phyloP scores from a whole-genome alignment of 352 stramenopile genomes.

The Phytophthora capsici region DNA sequence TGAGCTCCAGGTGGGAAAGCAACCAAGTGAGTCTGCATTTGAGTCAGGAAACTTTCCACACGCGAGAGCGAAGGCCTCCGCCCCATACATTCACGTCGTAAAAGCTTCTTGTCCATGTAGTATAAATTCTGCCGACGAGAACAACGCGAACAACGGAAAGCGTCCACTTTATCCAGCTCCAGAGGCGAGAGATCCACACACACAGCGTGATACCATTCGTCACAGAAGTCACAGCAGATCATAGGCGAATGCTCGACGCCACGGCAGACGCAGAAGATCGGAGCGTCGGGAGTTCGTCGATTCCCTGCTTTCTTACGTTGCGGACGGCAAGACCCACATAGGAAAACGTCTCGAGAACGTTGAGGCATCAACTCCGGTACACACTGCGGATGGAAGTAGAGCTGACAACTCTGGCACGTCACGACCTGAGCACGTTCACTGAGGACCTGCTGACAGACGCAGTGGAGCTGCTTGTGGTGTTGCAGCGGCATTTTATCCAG shows the following conservation, averaged over 20 bases:
- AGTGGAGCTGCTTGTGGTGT: conserved; percentile 50
- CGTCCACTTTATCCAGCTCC: conserved; percentile 68
- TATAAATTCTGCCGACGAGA: conserved; percentile 71
- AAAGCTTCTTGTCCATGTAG: conserved; percentile 68
- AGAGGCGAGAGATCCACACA: conserved; percentile 72
- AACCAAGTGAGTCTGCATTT: conserved; percentile 64
- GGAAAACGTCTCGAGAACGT: conserved; percentile 15
- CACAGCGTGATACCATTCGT: conserved; percentile 84
- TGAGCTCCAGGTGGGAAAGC: conserved; percentile 54
- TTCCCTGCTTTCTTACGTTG: conserved; percentile 17
- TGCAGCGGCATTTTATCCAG: conserved; percentile 40
- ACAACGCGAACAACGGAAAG: conserved; percentile 76
- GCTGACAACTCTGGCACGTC: conserved; percentile 55
- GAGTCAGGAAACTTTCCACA: conserved; percentile 60
- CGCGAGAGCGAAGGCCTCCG: conserved; percentile 55
- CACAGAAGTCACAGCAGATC: conserved; percentile 90
- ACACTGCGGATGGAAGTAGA: conserved; percentile 68
- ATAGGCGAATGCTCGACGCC: conserved; percentile 70
- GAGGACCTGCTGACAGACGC: conserved; percentile 76
- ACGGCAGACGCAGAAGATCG: conserved; percentile 79
- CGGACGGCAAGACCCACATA: conserved; percentile 27
- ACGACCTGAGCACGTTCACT: conserved; percentile 57
- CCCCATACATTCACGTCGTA: conserved; percentile 51
- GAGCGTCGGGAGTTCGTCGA: neutral
- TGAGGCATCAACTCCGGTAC: conserved; percentile 36